Percentiles rank a stretch among this genome's conserved stretches.
These are phyloP conservation scores for Alternaria ethzedia DNA, from an alignment of 2,329 filamentous ascomycete species.

Conservation along the genomic window DNA sequence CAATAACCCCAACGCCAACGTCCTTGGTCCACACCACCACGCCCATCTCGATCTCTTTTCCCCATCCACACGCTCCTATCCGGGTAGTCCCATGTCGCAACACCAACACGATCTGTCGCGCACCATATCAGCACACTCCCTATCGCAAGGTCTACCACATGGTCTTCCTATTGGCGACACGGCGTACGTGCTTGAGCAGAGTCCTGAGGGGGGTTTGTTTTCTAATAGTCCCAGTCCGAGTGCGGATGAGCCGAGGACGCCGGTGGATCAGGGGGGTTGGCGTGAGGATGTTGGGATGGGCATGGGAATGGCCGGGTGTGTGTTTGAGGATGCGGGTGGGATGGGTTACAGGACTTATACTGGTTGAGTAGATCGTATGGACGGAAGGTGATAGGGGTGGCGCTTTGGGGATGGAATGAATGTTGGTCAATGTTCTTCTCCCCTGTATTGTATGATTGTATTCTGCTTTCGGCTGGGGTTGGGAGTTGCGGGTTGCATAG, in stretches of 20 bases:
- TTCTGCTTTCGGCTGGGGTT: not conserved
- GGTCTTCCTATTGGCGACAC: slow-evolving; percentile 13
- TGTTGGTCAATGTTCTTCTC: not conserved
- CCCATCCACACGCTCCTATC: not conserved
- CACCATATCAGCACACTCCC: not conserved
- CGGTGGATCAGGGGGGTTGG: slow-evolving; percentile 17
- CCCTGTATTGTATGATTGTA: not conserved
- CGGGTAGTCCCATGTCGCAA: not conserved
- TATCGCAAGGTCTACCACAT: slow-evolving; percentile 2
- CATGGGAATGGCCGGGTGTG: slow-evolving; percentile 1
- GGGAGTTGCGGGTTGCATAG: not conserved
- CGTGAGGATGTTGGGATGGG: slow-evolving; percentile 15
- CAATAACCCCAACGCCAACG: not conserved
- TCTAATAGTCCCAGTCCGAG: slow-evolving; percentile 25
- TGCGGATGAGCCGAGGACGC: slow-evolving; percentile 31
- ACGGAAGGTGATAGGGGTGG: not conserved
- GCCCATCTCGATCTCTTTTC: slow-evolving; percentile 12
- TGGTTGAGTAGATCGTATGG: not conserved
- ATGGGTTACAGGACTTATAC: slow-evolving; percentile 12
- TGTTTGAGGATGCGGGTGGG: slow-evolving; percentile 13
- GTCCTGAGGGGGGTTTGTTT: slow-evolving; percentile 31
- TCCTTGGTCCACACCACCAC: not conserved
- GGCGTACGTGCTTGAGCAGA: slow-evolving; percentile 26
- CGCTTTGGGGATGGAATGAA: not conserved
- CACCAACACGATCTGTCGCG: not conserved